phyloP scores from a whole-genome alignment of 2,329 filamentous ascomycete genomes.

The Hypocrella siamensis region DNA sequence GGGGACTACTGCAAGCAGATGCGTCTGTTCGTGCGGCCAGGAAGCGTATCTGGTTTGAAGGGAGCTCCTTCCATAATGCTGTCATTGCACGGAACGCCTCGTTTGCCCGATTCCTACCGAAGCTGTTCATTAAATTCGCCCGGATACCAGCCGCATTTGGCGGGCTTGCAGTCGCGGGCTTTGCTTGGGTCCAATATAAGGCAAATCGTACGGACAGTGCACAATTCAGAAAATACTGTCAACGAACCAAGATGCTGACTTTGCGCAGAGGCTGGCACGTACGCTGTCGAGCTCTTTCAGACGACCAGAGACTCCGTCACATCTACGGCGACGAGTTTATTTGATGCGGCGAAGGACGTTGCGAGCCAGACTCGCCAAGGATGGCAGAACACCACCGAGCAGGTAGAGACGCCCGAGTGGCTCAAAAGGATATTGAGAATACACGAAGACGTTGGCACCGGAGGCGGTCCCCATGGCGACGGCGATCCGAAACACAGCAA shows the following conservation, averaged over 20 bases:
- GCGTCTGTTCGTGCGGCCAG: slow-evolving; percentile 43
- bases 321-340: slow-evolving; percentile 51
- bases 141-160: slow-evolving; percentile 85
- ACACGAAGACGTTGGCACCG: slow-evolving; percentile 42
- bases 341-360: slow-evolving; percentile 57
- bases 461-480: slow-evolving; percentile 30
- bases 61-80: slow-evolving; percentile 73
- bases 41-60: slow-evolving; percentile 59
- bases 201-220: slow-evolving; percentile 69
- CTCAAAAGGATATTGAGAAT: slow-evolving; percentile 54
- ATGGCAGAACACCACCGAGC: slow-evolving; percentile 72
- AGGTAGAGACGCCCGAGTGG: slow-evolving; percentile 59
- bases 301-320: slow-evolving; percentile 58
- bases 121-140: slow-evolving; percentile 77
- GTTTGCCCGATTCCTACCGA: slow-evolving; percentile 57
- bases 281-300: slow-evolving; percentile 50
- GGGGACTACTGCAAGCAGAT: slow-evolving; percentile 54
- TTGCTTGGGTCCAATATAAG: slow-evolving; percentile 94
- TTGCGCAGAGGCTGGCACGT: slow-evolving; percentile 29
- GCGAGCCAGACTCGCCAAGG: slow-evolving; percentile 66
- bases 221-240: too few species aligned
- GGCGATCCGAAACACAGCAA: slow-evolving; percentile 43
- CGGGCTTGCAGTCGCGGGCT: slow-evolving; percentile 67
- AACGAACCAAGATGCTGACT: too few species aligned
- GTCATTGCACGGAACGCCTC: slow-evolving; percentile 48